Evolutionary conservation across 2,329 filamentous ascomycete species (phyloP), one percentile per base, ranked within the genome.

Genomic region (Colletotrichum limetticola): DNA sequence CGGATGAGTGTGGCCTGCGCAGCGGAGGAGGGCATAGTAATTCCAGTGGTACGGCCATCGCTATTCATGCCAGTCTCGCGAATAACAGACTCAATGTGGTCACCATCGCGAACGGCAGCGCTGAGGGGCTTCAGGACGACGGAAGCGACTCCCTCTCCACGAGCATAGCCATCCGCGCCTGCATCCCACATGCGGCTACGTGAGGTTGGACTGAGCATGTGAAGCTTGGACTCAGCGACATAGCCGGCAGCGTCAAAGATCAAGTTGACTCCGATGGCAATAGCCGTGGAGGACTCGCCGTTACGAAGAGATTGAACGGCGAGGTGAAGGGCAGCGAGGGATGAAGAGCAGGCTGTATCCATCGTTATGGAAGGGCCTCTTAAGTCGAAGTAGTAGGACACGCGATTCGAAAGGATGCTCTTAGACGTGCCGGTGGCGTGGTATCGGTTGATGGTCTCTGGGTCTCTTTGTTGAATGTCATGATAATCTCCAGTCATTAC

Each of bases 71-170:
- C 79, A 0, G 82, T 83, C 2, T 75, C 78, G 14, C 81, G 77
- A 16, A 85, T 81, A 0, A 83, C 79, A 2, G 79, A 82, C 1
- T 81, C 78, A 11, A 85, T 81, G 56, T 78, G 79, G 58, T 85
- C 78, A 0, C 81, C 80, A 68, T 84, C 77, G 19, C 52, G 76
- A 3, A 91, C 63, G 0, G 90, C 90, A 1, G 82, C 77, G 5
- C 76, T 78, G 1, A 91, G 75, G 0, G 77, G 80, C 76, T 91
- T 91, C 0, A 92, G 74, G 0, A 91, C 77, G 0, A 91, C 72
- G 0, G 82, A 79, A 1, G 84, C 84, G 4, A 89, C 78, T 0
- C 88, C 88, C 60, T 91, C 89, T 0, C 80, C 81, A 1, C 80
- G 65, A 0, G 75, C 78, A 32, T 80, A 82, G 0, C 82, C 81